Percentiles rank a stretch among this genome's conserved stretches.
Evolutionary conservation across 768 basidiomycete genomes (phyloP).

Genomic region (Auricularia auricula-judae): DNA sequence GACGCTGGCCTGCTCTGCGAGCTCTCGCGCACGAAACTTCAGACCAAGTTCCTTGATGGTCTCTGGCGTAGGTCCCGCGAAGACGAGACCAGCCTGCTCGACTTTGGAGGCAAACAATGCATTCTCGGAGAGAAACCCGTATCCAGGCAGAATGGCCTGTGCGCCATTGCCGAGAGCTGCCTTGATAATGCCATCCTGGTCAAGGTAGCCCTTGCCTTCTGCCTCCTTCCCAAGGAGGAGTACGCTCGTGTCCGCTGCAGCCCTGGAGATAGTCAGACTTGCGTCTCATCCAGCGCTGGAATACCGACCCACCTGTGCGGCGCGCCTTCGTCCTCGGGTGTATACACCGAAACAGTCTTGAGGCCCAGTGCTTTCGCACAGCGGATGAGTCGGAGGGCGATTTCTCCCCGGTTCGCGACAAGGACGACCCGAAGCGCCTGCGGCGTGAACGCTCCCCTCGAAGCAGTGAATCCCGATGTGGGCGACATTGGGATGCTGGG

Average conservation of each 20-base stretch:
- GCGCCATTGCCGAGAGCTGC: constrained; percentile 31
- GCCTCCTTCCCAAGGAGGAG: constrained; percentile 11
- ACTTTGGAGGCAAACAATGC: constrained; percentile 40
- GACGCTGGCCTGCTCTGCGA: constrained; percentile 37
- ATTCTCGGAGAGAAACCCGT: constrained; percentile 59
- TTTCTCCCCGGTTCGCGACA: constrained; percentile 65
- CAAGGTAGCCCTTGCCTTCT: constrained; percentile 37
- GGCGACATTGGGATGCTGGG: too few relatives aligned
- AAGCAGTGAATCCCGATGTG: too few relatives aligned
- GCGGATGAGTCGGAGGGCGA: constrained; percentile 51
- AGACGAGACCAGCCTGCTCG: constrained; percentile 37
- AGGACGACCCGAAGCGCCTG: constrained; percentile 23
- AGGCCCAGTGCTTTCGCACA: constrained; percentile 44
- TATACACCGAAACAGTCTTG: constrained; percentile 47
- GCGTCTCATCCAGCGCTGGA: too few relatives aligned
- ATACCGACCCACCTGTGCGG: constrained; percentile 41
- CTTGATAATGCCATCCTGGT: constrained; percentile 25
- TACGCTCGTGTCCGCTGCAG: constrained; percentile 22
- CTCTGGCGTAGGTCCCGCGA: constrained; percentile 44
- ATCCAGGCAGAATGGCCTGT: constrained; percentile 52
- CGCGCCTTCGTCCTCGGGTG: constrained; percentile 43
- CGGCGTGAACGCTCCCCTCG: too few relatives aligned
- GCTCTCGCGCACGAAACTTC: constrained; percentile 45
- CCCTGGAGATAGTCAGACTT: constrained; percentile 30
- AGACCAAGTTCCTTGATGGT: constrained; percentile 45